Base-by-base conservation (phyloP, 169 alveolate genomes). In the Perkinsus chesapeaki region DNA sequence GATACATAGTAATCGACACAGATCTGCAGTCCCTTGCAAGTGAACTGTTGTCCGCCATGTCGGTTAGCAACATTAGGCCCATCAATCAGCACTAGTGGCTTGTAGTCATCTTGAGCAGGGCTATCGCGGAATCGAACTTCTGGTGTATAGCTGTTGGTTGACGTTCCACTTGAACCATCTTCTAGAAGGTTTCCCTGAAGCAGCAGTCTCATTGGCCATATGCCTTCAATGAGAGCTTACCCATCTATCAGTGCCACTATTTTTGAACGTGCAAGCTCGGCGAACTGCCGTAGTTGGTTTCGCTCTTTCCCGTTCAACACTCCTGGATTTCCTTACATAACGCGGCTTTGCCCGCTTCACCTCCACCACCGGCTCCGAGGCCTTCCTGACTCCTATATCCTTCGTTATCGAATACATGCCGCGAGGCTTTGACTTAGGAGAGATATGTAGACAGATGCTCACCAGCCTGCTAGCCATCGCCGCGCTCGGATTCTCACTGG, bases 21-120 rank as follows among this genome's bases (percentile, higher is more conserved):
- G 20, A 96, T 95, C 93, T 95, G 93, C 39, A 96, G 93, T 0
- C 98, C 98, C 93, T 95, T 95, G 36, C 96, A 94, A 37, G 96
- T 95, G 94, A 95, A 94, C 93, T 94, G 93, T 60, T 94, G 94
- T 19, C 95, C 94, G 3, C 98, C 98, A 93, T 95, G 97, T 39
- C 97, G 94, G 95, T 96, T 95, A 1, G 98, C 98, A 0, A 96
- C 95, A 95, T 96, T 96, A 39, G 95, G 94, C 39, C 96, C 98
- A 95, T 96, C 98, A 72, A 96, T 94, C 27, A 96, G 94, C 39
- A 96, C 94, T n/a, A 96, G 82, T 1, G 82, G 82, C 82, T 60
- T 60, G 31, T 60, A 60, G 36, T 60, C 82, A 7, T 7, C 27
- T 34, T 16, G 36, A 60, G 82, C 7, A 27, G 3, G 82, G 37